Evolutionary conservation across 75 land plant genomes (phyloP).

Genomic region (Gnetum montanum): DNA sequence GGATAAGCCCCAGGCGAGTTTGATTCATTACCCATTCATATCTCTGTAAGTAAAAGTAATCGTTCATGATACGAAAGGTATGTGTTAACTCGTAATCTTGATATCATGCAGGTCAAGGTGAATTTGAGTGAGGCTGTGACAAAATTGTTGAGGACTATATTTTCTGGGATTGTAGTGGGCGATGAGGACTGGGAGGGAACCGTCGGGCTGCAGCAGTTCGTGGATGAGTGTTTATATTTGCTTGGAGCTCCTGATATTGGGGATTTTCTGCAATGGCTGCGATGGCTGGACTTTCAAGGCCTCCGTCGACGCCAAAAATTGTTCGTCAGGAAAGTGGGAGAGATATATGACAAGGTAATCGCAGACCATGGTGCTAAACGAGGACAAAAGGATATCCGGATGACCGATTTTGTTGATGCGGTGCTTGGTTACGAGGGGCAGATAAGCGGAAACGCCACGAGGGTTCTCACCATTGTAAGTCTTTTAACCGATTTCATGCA

Average conservation of each 20-base stretch:
- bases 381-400: neutral
- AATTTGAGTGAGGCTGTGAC: too few relatives aligned
- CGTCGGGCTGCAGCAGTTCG: too few relatives aligned
- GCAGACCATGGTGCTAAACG: neutral
- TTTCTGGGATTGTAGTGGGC: too few relatives aligned
- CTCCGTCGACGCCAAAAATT: neutral
- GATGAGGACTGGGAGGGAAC: too few relatives aligned
- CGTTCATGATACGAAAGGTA: too few relatives aligned
- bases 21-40: too few relatives aligned
- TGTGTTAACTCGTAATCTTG: too few relatives aligned
- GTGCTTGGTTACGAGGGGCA: neutral
- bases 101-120: too few relatives aligned
- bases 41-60: too few relatives aligned
- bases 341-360: conserved; percentile 3
- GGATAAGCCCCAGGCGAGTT: too few relatives aligned
- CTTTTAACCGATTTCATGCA: too few relatives aligned
- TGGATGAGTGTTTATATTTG: neutral
- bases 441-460: neutral
- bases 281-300: neutral
- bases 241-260: neutral
- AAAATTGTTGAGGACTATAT: too few relatives aligned
- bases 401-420: conserved; percentile 7
- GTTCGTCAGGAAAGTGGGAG: neutral
- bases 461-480: neutral
- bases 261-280: conserved; percentile 5